Evolutionary conservation across 225 moss, liverwort and hornwort species (phyloP), one percentile per base, ranked within the genome.

Genomic region (Ulota crispa): DNA sequence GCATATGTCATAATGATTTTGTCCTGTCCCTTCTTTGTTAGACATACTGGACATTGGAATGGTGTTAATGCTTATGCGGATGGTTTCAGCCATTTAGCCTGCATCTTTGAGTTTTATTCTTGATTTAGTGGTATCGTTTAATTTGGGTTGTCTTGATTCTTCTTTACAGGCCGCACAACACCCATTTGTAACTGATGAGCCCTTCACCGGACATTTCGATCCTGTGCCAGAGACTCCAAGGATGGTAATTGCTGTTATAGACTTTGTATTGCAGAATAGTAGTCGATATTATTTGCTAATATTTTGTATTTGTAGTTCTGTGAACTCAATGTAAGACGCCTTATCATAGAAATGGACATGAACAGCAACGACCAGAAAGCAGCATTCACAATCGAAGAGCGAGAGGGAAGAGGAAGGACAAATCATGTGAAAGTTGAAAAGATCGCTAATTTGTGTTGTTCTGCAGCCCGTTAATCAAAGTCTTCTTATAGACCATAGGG

Each of bases 171-270:
- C 97, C 27, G 85, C 89, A 0, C 93, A 92, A 41, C 97, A 98
- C 74, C 97, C 97, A 8, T 98, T 98, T 68, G 76, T 98, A 60
- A 94, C 94, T 61, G 93, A 88, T 73, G 87, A 89, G 75, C 93
- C 89, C 18, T 91, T 66, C 26, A 81, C 81, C 65, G 90, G 88
- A 55, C 92, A 92, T 42, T 98, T 89, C 66, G 83, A 82, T 83
- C 97, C 95, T 67, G 68, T 86, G 47, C 91, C 94, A 61, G 95
- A 95, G 81, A 90, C 89, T 53, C 91, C 93, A 26, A 92, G 94
- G 45, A 84, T 80, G 60, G 98, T 99, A 92, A 73, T 70, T 63
- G 6, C 32, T 81, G 21, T 34, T 42, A n/a, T 65, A 7, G 62
- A 19, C 59, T 76, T 10, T 19, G 21, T 78, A 21, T 68, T 30